These are phyloP conservation scores for Quercus tomentella DNA, from an alignment of 331 rosid species.

Conservation along the genomic window DNA sequence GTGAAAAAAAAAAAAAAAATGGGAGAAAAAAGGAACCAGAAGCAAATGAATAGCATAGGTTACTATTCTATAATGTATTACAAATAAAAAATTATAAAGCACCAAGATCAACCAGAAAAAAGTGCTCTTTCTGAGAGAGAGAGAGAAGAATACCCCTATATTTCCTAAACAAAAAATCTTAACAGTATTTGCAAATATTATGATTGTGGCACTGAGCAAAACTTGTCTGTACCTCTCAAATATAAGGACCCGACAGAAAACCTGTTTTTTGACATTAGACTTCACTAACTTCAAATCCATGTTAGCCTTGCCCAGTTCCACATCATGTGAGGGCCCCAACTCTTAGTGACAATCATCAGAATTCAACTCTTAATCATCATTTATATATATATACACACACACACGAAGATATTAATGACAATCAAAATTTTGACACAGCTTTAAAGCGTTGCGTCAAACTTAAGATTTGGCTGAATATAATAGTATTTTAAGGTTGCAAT, in stretches of 20 bases:
- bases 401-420: too few relatives aligned
- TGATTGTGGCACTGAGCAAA: neutral
- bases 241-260: too few relatives aligned
- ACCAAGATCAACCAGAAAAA: neutral
- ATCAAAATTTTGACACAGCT: too few relatives aligned
- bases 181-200: neutral
- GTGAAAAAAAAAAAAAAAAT: too few relatives aligned
- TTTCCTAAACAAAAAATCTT: neutral
- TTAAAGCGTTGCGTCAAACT: neutral
- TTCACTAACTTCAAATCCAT: too few relatives aligned
- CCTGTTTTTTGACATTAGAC: too few relatives aligned
- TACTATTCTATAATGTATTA: neutral
- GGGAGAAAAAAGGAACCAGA: neutral
- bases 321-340: too few relatives aligned
- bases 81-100: neutral
- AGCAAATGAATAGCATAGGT: neutral
- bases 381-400: too few relatives aligned
- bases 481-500: neutral
- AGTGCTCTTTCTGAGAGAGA: neutral
- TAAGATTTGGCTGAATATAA: neutral
- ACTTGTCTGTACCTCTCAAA: too few relatives aligned
- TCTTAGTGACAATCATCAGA: too few relatives aligned
- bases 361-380: too few relatives aligned
- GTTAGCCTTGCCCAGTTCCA: too few relatives aligned
- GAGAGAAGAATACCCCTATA: neutral